Percentiles rank a stretch among this genome's conserved stretches.
Conservation (phyloP, 116 monocot species). For the Trichopus zeylanicus region DNA sequence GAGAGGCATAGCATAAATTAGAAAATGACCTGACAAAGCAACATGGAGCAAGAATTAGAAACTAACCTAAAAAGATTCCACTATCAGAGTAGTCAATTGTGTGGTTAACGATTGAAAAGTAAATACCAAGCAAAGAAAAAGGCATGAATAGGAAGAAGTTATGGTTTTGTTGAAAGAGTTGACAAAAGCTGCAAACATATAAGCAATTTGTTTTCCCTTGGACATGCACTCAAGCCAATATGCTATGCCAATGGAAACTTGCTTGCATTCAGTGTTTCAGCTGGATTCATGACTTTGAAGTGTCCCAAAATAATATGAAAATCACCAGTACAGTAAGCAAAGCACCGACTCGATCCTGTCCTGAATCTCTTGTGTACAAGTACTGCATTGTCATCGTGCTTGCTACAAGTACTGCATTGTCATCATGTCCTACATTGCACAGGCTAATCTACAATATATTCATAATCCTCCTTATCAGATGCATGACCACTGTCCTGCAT, state of each 20-base stretch:
- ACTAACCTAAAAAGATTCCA: neutral
- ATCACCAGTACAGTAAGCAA: too few species aligned
- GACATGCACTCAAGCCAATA: too few species aligned
- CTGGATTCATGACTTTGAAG: too few species aligned
- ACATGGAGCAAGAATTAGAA: neutral
- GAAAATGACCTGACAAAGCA: neutral
- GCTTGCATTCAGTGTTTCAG: too few species aligned
- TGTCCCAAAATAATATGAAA: too few species aligned
- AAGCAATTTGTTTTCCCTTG: too few species aligned
- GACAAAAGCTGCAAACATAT: too few species aligned
- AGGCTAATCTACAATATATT: constrained; percentile 75
- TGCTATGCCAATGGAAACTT: too few species aligned
- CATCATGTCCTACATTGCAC: constrained; percentile 76
- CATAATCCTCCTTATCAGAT: constrained; percentile 81
- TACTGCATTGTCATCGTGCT: constrained; percentile 55
- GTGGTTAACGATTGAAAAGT: neutral
- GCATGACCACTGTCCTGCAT: constrained; percentile 71
- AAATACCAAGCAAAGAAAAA: neutral
- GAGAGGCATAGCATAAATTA: neutral
- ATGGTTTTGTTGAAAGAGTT: too few species aligned
- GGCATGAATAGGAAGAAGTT: too few species aligned
- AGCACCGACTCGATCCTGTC: constrained; percentile 36
- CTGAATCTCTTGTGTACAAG: constrained; percentile 59
- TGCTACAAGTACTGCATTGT: constrained; percentile 72
- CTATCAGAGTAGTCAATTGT: neutral